Conservation (phyloP, 2,329 filamentous ascomycete species). For the Simplicillium aogashimaense region DNA sequence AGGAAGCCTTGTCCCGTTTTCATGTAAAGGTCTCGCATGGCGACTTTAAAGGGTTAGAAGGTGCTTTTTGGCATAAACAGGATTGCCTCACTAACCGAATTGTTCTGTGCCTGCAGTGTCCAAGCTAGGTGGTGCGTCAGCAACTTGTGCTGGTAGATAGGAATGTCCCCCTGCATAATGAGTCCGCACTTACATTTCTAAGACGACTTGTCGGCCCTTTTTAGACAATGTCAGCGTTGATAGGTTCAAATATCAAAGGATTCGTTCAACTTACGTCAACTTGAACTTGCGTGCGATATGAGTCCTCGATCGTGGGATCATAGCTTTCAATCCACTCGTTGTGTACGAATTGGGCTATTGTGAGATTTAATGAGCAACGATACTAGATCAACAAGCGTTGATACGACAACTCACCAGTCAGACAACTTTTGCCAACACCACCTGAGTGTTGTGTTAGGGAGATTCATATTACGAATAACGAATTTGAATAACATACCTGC, state of each 20-base stretch:
- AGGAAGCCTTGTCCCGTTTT: slow-evolving; percentile 88
- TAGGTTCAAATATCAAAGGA: not conserved
- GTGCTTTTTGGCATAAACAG: slow-evolving; percentile 3
- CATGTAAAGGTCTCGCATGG: slow-evolving; percentile 79
- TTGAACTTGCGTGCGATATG: slow-evolving; percentile 63
- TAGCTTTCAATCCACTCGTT: slow-evolving; percentile 91
- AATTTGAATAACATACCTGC: slow-evolving; percentile 47
- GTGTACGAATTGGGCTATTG: slow-evolving; percentile 78
- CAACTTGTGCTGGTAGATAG: slow-evolving; percentile 9
- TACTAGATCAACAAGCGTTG: slow-evolving; percentile 8
- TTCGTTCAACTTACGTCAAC: slow-evolving; percentile 63
- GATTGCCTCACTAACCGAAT: slow-evolving; percentile 57
- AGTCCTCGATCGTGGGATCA: slow-evolving; percentile 71
- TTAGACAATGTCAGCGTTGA: not conserved
- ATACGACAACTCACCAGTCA: slow-evolving; percentile 60
- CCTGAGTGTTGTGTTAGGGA: slow-evolving; percentile 38
- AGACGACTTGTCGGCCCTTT: slow-evolving; percentile 75
- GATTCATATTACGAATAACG: slow-evolving; percentile 7
- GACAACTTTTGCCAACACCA: slow-evolving; percentile 85
- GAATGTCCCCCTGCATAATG: not conserved
- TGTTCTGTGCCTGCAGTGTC: slow-evolving; percentile 89
- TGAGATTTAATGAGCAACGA: slow-evolving; percentile 11
- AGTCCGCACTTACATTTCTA: slow-evolving; percentile 67
- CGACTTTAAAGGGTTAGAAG: slow-evolving; percentile 29
- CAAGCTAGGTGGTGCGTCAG: slow-evolving; percentile 40